A percentile compares a stretch with the other conserved stretches of the same genome.
Evolutionary conservation across 2,329 filamentous ascomycete genomes (phyloP).

Genomic region (Aureobasidium uvarum): DNA sequence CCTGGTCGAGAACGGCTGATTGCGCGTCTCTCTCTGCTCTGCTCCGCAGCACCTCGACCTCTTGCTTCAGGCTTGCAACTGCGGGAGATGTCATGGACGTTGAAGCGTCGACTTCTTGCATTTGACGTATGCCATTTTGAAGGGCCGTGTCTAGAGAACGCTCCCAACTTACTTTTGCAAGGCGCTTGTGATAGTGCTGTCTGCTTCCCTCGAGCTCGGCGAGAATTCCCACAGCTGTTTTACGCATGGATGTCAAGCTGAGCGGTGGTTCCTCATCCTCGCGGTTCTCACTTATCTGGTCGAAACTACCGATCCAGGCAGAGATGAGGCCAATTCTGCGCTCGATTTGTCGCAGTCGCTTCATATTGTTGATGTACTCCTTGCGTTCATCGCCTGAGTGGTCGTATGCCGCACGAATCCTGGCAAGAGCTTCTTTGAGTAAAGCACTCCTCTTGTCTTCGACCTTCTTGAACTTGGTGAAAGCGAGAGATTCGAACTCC

Average conservation of each 20-base stretch:
- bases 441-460: constrained; percentile 77
- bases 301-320: constrained; percentile 90
- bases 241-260: constrained; percentile 72
- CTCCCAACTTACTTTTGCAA: constrained; percentile 83
- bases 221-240: constrained; percentile 83
- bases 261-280: constrained; percentile 65
- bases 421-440: constrained; percentile 72
- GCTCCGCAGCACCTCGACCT: constrained; percentile 81
- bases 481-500: constrained; percentile 77
- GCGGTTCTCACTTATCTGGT: constrained; percentile 70
- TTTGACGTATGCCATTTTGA: constrained; percentile 76
- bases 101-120: constrained; percentile 66
- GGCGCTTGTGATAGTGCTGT: constrained; percentile 82
- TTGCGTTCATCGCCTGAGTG: constrained; percentile 73
- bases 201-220: constrained; percentile 85
- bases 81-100: constrained; percentile 61
- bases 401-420: constrained; percentile 80
- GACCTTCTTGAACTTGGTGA: constrained; percentile 87
- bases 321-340: constrained; percentile 82
- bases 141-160: constrained; percentile 82
- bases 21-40: constrained; percentile 80
- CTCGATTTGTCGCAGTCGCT: constrained; percentile 77
- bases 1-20: constrained; percentile 74
- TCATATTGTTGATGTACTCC: constrained; percentile 76
- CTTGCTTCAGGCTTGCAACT: constrained; percentile 68